phyloP scores from a whole-genome alignment of 2,329 filamentous ascomycete species.

The Dichotomopilus funicola region DNA sequence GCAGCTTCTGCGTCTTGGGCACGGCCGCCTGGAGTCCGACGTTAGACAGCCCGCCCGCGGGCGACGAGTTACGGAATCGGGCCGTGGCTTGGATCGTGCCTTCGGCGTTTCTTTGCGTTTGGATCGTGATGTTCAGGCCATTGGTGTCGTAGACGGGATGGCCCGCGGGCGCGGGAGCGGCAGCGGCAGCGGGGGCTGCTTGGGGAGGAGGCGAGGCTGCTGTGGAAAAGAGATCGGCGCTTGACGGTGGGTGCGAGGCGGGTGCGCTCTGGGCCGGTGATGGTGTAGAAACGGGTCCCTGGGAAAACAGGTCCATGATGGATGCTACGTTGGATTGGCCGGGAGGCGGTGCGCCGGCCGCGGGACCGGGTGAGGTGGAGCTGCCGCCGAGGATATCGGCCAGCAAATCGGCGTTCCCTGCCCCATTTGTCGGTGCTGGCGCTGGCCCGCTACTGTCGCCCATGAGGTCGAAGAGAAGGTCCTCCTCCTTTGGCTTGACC shows the following conservation, averaged over 20 bases:
- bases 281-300: slow-evolving; percentile 68
- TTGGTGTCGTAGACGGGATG: slow-evolving; percentile 82
- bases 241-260: slow-evolving; percentile 41
- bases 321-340: slow-evolving; percentile 54
- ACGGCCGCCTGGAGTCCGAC: slow-evolving; percentile 91
- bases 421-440: slow-evolving; percentile 46
- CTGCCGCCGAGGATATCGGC: slow-evolving; percentile 82
- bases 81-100: slow-evolving; percentile 75
- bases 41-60: slow-evolving; percentile 57
- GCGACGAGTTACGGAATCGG: slow-evolving; percentile 72
- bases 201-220: slow-evolving; percentile 43
- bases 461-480: slow-evolving; percentile 89
- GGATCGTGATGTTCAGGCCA: slow-evolving; percentile 71
- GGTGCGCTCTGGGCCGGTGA: slow-evolving; percentile 41
- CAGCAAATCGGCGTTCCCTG: slow-evolving; percentile 74
- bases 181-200: slow-evolving; percentile 30
- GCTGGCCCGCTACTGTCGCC: slow-evolving; percentile 62
- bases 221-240: slow-evolving; percentile 45
- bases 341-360: slow-evolving; percentile 44
- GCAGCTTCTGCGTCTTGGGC: slow-evolving; percentile 90
- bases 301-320: slow-evolving; percentile 85
- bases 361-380: no score
- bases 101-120: slow-evolving; percentile 75
- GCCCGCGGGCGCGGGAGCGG: slow-evolving; percentile 40
- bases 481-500: slow-evolving; percentile 80